Base-by-base conservation (phyloP, 1,139 yeast species). In the Suhomyces coccinellae region DNA sequence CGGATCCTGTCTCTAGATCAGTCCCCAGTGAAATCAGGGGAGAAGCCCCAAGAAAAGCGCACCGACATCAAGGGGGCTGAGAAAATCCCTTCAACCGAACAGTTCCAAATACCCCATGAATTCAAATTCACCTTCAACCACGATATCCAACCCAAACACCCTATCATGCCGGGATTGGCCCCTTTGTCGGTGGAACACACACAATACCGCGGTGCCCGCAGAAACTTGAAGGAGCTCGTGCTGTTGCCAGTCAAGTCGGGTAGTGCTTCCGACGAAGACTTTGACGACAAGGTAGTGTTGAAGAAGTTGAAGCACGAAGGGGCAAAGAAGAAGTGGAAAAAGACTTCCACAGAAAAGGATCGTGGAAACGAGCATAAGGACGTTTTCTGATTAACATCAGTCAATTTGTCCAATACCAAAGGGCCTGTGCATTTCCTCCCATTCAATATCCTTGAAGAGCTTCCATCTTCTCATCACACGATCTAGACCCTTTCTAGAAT, bases 81-180 rank as follows among this genome's bases (percentile, higher is more conserved):
- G 37, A 32, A 46, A 34, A 10, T 14, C 13, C 36, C 22, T 4
- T 28, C 44, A 6, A 38, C 36, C 28, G 47, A 42, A 27, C 35
- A 22, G 20, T 53, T 58, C 41, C 53, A 49, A 35, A 55, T 71
- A 8, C 73, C 77, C 4, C 46, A 50, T 14, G 76, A 73, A 42
- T 66, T 65, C 50, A 69, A 68, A 28, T 78, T 77, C 48, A 57
- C 67, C 1, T 57, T 74, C 49, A 47, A 57, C 12, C 65, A 58
- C 44, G 68, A 67, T 3, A 39, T 65, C 6, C 61, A 62, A 8
- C 63, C 71, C 0, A 66, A 67, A 3, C 62, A 63, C 41, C 71
- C 67, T 22, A 78, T 79, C 52, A 71, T 71, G 29, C 73, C 78
- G 2, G 61, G 79, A 6, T 66, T 67, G 52, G 71, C 82, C 0